Evolutionary conservation across 345 rosid species (phyloP).

Genomic region (Hirschfeldia incana): DNA sequence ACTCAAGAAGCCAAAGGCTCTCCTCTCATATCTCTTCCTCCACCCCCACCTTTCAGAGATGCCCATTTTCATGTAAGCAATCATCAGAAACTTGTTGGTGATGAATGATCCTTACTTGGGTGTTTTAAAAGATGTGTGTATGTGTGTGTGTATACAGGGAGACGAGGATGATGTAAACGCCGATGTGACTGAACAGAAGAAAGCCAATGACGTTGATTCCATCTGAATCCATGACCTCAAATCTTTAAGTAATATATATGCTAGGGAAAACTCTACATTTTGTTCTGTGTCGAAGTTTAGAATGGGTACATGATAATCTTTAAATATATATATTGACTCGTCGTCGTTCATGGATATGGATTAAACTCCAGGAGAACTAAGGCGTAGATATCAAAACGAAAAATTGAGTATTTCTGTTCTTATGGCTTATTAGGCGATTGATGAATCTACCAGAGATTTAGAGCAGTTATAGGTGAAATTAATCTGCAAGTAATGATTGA

Average conservation of each 20-base stretch:
- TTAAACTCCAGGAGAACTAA: neutral
- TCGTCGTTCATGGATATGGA: neutral
- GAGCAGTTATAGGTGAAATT: constrained; percentile 70
- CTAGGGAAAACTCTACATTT: neutral
- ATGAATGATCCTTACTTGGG: neutral
- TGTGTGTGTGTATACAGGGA: constrained; percentile 29
- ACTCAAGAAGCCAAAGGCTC: constrained; percentile 45
- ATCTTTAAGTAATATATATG: neutral
- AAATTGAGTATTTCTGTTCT: neutral
- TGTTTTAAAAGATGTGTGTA: neutral
- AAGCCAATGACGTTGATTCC: constrained; percentile 28
- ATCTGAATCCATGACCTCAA: constrained; percentile 1
- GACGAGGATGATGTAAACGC: constrained; percentile 47
- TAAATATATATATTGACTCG: too few relatives aligned
- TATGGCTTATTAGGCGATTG: neutral
- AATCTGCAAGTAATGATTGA: constrained; percentile 66
- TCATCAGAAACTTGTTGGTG: neutral
- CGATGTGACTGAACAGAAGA: constrained; percentile 23
- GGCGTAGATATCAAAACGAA: neutral
- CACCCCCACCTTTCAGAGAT: constrained; percentile 48
- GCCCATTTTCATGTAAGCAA: constrained; percentile 39
- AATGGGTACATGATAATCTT: constrained; percentile 13
- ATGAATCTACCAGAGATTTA: constrained; percentile 55
- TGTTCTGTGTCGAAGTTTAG: constrained; percentile 3
- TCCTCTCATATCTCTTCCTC: constrained; percentile 50